Conservation (phyloP, 2,329 filamentous ascomycete genomes). For the Hypoxylon sp. region DNA sequence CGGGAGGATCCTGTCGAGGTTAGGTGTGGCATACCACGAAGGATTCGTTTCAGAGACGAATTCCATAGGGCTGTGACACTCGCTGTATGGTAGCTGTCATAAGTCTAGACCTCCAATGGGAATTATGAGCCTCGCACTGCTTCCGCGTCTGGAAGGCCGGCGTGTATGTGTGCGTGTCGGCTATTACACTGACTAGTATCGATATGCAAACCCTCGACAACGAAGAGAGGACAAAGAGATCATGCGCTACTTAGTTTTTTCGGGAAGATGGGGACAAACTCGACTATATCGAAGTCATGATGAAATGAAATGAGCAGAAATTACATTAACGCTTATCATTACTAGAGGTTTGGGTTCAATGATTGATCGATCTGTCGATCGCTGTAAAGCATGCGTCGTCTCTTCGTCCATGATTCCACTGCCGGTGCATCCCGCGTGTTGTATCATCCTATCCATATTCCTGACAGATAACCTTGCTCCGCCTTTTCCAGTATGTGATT, state of each 20-base stretch:
- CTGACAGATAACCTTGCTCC: constrained; percentile 5
- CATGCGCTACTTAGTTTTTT: not conserved
- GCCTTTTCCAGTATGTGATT: not conserved
- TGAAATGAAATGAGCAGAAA: not conserved
- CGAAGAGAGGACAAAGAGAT: not conserved
- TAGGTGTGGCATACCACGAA: too few relatives aligned
- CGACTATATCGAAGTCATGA: not conserved
- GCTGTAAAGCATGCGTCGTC: constrained; percentile 14
- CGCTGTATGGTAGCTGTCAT: not conserved
- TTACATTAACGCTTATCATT: constrained; percentile 3
- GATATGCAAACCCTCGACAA: not conserved
- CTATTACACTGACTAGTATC: not conserved
- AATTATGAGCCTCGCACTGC: not conserved
- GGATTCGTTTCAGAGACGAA: not conserved
- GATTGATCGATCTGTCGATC: constrained; percentile 36
- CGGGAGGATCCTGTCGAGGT: not conserved
- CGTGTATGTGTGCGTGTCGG: not conserved
- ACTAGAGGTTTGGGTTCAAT: constrained; percentile 28
- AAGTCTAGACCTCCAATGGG: not conserved
- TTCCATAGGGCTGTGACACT: not conserved
- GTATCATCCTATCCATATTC: not conserved
- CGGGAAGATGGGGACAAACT: not conserved
- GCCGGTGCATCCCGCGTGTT: not conserved
- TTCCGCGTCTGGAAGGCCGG: not conserved
- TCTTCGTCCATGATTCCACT: constrained; percentile 18